Evolutionary conservation across 257 asterid species (phyloP).

Genomic region (Salvia hispanica): DNA sequence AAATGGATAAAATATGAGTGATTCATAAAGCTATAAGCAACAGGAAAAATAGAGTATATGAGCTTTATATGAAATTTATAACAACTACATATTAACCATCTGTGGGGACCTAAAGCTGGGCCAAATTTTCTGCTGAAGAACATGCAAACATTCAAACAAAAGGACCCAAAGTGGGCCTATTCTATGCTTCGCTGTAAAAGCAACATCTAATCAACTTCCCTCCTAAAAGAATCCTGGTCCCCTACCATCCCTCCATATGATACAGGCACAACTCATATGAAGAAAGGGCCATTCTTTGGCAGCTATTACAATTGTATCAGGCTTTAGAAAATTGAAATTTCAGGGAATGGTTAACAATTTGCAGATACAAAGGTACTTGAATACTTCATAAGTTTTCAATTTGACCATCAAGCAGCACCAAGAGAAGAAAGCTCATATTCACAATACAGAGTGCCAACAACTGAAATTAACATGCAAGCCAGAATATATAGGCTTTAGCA

Average conservation of each 20-base stretch:
- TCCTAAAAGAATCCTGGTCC: slow-evolving; percentile 35
- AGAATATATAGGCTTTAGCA: slow-evolving; percentile 9
- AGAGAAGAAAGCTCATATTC: slow-evolving; percentile 13
- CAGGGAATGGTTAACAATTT: slow-evolving; percentile 13
- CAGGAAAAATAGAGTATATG: slow-evolving; percentile 21
- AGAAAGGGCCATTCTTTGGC: slow-evolving; percentile 9
- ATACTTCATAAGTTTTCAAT: slow-evolving; percentile 14
- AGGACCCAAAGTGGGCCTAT: slow-evolving; percentile 41
- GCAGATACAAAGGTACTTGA: slow-evolving; percentile 15
- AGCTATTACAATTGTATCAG: slow-evolving; percentile 18
- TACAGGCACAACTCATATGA: slow-evolving; percentile 29
- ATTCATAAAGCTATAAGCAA: slow-evolving; percentile 28
- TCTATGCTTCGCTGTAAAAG: slow-evolving; percentile 26
- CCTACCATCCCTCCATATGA: slow-evolving; percentile 36
- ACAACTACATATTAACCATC: slow-evolving; percentile 34
- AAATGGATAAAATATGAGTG: slow-evolving; percentile 36
- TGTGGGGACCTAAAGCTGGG: slow-evolving; percentile 48
- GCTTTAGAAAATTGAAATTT: slow-evolving; percentile 1
- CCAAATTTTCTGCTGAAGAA: slow-evolving; percentile 37
- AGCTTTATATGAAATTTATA: slow-evolving; percentile 17
- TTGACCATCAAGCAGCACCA: slow-evolving; percentile 15
- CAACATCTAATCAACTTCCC: slow-evolving; percentile 33
- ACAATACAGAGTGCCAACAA: slow-evolving; percentile 24
- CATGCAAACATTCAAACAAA: slow-evolving; percentile 42
- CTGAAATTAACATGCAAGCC: slow-evolving; percentile 24